Conservation (phyloP, 495 filamentous ascomycete genomes). For the Darksidea phi region DNA sequence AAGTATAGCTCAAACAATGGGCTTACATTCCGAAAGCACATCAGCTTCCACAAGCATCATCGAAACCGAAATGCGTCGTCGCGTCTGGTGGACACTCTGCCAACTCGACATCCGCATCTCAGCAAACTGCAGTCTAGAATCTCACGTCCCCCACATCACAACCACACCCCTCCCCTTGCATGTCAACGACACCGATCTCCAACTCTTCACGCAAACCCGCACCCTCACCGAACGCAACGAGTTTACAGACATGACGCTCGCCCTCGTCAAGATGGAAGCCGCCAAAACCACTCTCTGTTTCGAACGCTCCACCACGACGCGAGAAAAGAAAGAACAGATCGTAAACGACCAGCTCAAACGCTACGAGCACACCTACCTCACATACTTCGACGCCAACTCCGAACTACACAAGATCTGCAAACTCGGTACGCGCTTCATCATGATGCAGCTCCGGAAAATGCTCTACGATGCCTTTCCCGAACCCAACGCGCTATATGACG, state of each 20-base stretch:
- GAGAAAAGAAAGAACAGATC: background rate
- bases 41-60: background rate
- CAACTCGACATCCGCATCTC: slow-evolving; percentile 17
- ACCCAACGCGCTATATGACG: background rate
- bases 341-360: slow-evolving; percentile 7
- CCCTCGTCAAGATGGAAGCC: slow-evolving; percentile 16
- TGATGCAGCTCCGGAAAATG: slow-evolving; percentile 18
- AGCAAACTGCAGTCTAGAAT: slow-evolving; percentile 21
- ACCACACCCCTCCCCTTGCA: slow-evolving; percentile 15
- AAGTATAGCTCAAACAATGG: slow-evolving; percentile 23
- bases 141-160: slow-evolving; percentile 15
- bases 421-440: slow-evolving; percentile 12
- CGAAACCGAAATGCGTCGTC: slow-evolving; percentile 23
- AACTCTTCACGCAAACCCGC: background rate
- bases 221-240: background rate
- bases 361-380: slow-evolving; percentile 25
- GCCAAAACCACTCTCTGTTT: slow-evolving; percentile 10
- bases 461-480: slow-evolving; percentile 1
- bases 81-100: slow-evolving; percentile 27
- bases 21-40: slow-evolving; percentile 20
- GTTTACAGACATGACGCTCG: slow-evolving; percentile 20
- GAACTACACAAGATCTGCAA: slow-evolving; percentile 5
- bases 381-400: background rate
- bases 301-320: background rate
- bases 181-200: slow-evolving; percentile 28